Evolutionary conservation across 176 grass and related monocot species (phyloP).

Genomic region (Phragmites australis): DNA sequence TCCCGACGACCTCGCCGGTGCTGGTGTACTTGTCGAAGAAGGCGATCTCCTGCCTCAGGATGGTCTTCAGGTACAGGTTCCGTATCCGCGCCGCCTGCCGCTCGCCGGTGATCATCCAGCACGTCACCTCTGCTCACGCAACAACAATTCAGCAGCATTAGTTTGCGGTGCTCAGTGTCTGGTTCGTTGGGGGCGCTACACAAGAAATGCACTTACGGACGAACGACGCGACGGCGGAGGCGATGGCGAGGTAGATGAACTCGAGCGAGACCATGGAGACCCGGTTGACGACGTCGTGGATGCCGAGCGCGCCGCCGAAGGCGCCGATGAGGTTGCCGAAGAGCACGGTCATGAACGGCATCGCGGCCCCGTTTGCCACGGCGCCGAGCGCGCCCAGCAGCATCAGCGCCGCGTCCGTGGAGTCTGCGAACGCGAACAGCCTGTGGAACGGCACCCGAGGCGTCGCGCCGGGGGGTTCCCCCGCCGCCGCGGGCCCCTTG

Average conservation of each 20-base stretch:
- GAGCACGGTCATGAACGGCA: slow-evolving; percentile 93
- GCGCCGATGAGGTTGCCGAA: slow-evolving; percentile 80
- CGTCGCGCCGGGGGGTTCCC: neutral
- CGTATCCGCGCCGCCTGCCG: slow-evolving; percentile 92
- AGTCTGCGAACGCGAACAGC: slow-evolving; percentile 89
- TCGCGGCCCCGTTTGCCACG: slow-evolving; percentile 74
- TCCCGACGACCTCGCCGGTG: slow-evolving; percentile 90
- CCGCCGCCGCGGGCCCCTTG: neutral
- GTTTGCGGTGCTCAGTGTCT: neutral
- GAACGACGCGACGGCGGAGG: slow-evolving; percentile 78
- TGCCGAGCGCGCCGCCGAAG: slow-evolving; percentile 70
- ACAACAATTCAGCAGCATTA: neutral
- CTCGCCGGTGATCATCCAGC: slow-evolving; percentile 98
- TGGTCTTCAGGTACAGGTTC: slow-evolving; percentile 92
- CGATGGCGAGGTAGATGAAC: slow-evolving; percentile 83
- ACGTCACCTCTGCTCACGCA: slow-evolving; percentile 73
- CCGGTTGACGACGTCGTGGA: slow-evolving; percentile 57
- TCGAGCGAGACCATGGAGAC: slow-evolving; percentile 84
- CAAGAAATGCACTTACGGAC: slow-evolving; percentile 57
- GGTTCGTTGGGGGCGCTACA: neutral
- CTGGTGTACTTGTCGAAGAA: slow-evolving; percentile 96
- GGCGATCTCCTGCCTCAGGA: slow-evolving; percentile 92
- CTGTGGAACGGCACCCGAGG: slow-evolving; percentile 75
- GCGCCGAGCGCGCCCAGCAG: slow-evolving; percentile 68
- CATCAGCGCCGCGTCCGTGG: slow-evolving; percentile 69